Conservation (phyloP, 2,329 filamentous ascomycete genomes). For the Aureobasidium sp. region DNA sequence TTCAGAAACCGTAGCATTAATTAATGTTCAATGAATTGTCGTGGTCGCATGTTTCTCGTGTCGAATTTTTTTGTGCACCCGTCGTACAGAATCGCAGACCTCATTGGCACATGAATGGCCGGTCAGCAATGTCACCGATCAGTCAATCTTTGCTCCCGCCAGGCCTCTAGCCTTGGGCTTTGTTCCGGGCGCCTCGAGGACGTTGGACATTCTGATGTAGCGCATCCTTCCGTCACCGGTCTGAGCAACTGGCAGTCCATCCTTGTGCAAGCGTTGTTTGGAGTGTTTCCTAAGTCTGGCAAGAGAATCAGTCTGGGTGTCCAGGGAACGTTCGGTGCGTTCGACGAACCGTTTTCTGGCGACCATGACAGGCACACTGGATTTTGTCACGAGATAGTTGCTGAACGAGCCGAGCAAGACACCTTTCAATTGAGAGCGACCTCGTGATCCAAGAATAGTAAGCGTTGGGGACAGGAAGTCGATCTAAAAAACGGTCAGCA, state of each 20-base stretch:
- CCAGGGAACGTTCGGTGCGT: background rate
- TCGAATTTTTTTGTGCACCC: conserved; percentile 1
- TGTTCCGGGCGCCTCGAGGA: conserved; percentile 19
- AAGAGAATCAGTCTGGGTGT: conserved; percentile 9
- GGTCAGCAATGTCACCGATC: background rate
- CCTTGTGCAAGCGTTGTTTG: conserved; percentile 20
- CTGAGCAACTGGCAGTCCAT: conserved; percentile 19
- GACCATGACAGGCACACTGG: conserved; percentile 95
- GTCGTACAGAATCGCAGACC: background rate
- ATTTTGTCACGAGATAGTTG: conserved; percentile 95
- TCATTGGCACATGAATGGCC: too few species aligned
- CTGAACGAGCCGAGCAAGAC: conserved; percentile 94
- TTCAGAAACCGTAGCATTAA: background rate
- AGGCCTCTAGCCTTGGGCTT: conserved; percentile 18
- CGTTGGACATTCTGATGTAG: conserved; percentile 20
- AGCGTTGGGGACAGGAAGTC: conserved; percentile 86
- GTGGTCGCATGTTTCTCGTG: conserved; percentile 11
- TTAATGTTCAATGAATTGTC: conserved; percentile 12
- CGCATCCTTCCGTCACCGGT: conserved; percentile 20
- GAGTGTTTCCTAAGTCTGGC: conserved; percentile 19
- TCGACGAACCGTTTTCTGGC: conserved; percentile 57
- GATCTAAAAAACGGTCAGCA: conserved; percentile 48
- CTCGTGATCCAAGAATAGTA: conserved; percentile 86
- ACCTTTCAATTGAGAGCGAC: conserved; percentile 85
- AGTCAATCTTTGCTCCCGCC: conserved; percentile 20